Evolutionary conservation across 768 basidiomycete species (phyloP), one percentile per base, ranked within the genome.

Genomic region (Daedaleopsis nitida): DNA sequence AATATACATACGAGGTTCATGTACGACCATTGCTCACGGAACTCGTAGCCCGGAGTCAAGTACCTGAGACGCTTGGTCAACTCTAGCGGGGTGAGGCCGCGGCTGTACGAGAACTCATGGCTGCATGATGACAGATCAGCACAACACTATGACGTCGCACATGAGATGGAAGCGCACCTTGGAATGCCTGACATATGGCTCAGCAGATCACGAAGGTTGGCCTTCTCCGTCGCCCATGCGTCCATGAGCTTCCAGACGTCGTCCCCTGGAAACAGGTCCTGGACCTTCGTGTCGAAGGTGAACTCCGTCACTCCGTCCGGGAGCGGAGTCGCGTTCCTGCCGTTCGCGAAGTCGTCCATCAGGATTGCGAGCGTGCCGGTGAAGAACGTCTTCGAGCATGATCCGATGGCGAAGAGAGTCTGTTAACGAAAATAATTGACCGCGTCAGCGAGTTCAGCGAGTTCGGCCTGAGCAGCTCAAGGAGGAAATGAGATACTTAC

Each of bases 231-330:
- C 0, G 79, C 77, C 73, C 75, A 78, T 19, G 72, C 63, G 62
- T 82, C 79, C 65, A 70, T 69, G 19, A 81, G 73, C 57, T 65
- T 52, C 80, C 81, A 83, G n/a, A 42, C 39, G 39, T 12, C 39
- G 17, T 76, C 72, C 13, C 60, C 73, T 0, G 79, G 78, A 1
- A 82, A 67, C 8, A 81, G 16, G 45, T 78, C 76, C 24, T 52
- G 47, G 27, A 74, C 42, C 52, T 70, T 70, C 3, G 74, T 72
- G 23, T 69, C 54, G 72, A 70, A 75, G 53, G 62, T 64, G 49
- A 76, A 57, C 45, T 49, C 44, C 1, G 48, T 35, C 1, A 73
- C 42, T 1, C 64, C 65, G 2, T 59, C 8, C 1, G 69, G 72
- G 1, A 73, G 66, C 1, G 69, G 49, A 1, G 69, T 70, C 5